Evolutionary conservation across 192 early-diverging fungal species (phyloP), one percentile per base, ranked within the genome.

Genomic region (Linnemannia hyalina): DNA sequence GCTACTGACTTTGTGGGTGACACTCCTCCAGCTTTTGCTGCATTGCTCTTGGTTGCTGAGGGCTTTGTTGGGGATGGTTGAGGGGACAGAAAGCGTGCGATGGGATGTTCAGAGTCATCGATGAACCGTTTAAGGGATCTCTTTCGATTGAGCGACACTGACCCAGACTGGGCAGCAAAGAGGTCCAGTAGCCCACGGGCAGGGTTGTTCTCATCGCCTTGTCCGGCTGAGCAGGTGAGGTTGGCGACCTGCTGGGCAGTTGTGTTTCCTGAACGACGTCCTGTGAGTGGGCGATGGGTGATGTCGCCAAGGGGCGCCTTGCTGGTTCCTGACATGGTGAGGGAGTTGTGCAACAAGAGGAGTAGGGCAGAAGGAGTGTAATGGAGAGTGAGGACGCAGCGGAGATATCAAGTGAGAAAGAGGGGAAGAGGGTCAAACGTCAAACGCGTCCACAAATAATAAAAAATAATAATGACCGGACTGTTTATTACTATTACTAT

Each of bases 121-220:
- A n/a, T 44, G 9, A 80, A 70, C 6, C 77, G 65, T 35, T 86
- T 86, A 32, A 86, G 54, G 29, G 84, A 81, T 47, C 84, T 29
- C 57, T 86, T 86, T 46, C 79, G 55, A 32, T 57, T 57, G 40
- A 76, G 52, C 44, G 60, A 26, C 55, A 15, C 44, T 46, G 82
- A 83, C 15, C 73, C 68, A 6, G 81, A 49, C 38, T 83, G 81
- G 11, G 69, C 74, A n/a, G 84, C 78, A 78, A 86, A 86, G 79
- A 86, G 80, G 49, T 86, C 84, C 47, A 86, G 41, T 4, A 86
- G 80, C 9, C 79, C 74, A 18, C 80, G 65, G 0, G 76, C 35
- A 57, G 84, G 84, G 52, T 36, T 85, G 36, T 86, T 86, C 65
- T 86, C 84, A 16, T 86, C 84, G 5, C 84, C 78, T 22, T 60